These are phyloP conservation scores for Phaeotremella skinneri DNA, from an alignment of 768 basidiomycete genomes.

Conservation along the genomic window DNA sequence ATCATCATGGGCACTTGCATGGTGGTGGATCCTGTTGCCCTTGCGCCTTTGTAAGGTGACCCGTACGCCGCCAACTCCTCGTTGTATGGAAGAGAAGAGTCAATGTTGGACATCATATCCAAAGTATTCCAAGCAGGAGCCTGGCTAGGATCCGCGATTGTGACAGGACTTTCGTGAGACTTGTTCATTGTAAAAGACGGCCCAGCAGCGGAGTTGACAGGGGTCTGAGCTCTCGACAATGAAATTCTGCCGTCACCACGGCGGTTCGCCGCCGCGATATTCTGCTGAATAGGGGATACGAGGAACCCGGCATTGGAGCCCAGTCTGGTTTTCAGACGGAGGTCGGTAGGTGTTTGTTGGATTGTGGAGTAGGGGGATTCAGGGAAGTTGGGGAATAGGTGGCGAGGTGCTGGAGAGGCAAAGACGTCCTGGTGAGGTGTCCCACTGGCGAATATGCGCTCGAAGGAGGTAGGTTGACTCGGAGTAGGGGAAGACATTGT, in stretches of 20 bases:
- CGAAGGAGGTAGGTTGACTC: slow-evolving; percentile 19
- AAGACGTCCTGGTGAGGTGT: slow-evolving; percentile 22
- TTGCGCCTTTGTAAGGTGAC: slow-evolving; percentile 15
- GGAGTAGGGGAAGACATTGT: slow-evolving; percentile 22
- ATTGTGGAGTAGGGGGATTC: slow-evolving; percentile 17
- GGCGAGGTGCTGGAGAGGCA: slow-evolving; percentile 17
- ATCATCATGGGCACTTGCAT: slow-evolving; percentile 15
- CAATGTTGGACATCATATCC: slow-evolving; percentile 3
- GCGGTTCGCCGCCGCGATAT: background rate
- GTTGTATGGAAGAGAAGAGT: background rate
- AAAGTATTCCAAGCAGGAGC: slow-evolving; percentile 19
- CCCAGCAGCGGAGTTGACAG: background rate
- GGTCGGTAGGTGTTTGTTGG: slow-evolving; percentile 18
- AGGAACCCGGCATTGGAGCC: slow-evolving; percentile 22
- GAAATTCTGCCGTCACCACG: background rate
- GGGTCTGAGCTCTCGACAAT: background rate
- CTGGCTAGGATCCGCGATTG: slow-evolving; percentile 17
- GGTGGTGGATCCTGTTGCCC: slow-evolving; percentile 1
- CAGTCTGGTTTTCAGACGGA: slow-evolving; percentile 10
- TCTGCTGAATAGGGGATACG: slow-evolving; percentile 17
- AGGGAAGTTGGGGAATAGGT: slow-evolving; percentile 18
- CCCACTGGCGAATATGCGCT: slow-evolving; percentile 20
- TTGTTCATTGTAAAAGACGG: background rate
- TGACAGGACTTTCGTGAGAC: slow-evolving; percentile 11
- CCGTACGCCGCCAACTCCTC: slow-evolving; percentile 12